phyloP scores from a whole-genome alignment of 2,329 filamentous ascomycete genomes.

The Arthroderma sp. region DNA sequence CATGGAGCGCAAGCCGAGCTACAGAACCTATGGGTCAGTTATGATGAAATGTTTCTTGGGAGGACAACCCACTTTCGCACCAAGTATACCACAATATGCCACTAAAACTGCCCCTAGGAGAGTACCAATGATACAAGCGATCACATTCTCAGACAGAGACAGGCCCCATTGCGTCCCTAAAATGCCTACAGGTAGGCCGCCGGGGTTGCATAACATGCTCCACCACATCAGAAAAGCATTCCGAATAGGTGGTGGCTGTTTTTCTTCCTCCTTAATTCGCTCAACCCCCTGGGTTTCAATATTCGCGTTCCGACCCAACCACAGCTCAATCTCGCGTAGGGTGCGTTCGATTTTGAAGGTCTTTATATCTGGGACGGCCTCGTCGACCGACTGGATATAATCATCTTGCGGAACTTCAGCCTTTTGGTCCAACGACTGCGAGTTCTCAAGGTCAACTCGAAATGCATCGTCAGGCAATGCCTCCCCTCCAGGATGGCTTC shows the following conservation, averaged over 20 bases:
- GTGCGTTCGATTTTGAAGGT: conserved; percentile 10
- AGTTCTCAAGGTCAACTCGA: neutral
- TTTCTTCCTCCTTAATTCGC: conserved; percentile 36
- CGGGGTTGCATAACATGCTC: conserved; percentile 34
- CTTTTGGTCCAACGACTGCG: neutral
- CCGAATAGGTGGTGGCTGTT: conserved; percentile 30
- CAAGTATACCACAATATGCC: conserved; percentile 25
- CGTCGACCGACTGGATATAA: neutral
- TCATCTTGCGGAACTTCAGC: neutral
- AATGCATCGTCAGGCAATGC: neutral
- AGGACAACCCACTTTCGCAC: neutral
- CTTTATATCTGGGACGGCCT: neutral
- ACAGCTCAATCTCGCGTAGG: conserved; percentile 23
- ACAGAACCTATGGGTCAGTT: neutral
- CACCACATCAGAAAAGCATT: conserved; percentile 38
- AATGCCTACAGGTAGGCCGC: conserved; percentile 30
- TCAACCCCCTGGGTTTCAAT: conserved; percentile 40
- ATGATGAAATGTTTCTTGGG: neutral
- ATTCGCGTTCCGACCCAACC: conserved; percentile 36
- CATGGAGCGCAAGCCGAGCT: conserved; percentile 3
- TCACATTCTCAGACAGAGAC: conserved; percentile 33
- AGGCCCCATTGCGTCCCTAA: conserved; percentile 40
- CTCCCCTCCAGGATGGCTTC: neutral
- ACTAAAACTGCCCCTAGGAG: conserved; percentile 32
- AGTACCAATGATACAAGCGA: conserved; percentile 32